Evolutionary conservation across 2,329 filamentous ascomycete genomes (phyloP).

Genomic region (Ceratocystis colombiana): DNA sequence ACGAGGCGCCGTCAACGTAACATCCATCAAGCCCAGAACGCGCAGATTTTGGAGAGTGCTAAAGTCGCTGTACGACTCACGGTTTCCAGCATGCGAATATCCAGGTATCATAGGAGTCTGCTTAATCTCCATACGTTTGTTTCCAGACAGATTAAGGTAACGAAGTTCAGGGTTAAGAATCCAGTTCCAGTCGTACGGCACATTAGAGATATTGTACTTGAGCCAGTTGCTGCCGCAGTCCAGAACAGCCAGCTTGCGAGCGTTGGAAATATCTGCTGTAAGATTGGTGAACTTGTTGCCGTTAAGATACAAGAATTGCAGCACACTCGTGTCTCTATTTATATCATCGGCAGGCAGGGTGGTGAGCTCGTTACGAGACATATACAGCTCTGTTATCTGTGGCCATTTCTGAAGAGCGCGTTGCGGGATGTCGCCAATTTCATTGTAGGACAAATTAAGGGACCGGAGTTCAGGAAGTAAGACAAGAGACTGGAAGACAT

Average conservation of each 20-base stretch:
- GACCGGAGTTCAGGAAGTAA: conserved; percentile 73
- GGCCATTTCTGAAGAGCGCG: conserved; percentile 83
- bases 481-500: conserved; percentile 85
- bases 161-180: conserved; percentile 93
- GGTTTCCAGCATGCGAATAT: conserved; percentile 4
- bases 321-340: conserved; percentile 42
- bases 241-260: conserved; percentile 80
- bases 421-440: conserved; percentile 78
- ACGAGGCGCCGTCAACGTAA: conserved; percentile 88
- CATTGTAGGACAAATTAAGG: conserved; percentile 88
- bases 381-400: conserved; percentile 79
- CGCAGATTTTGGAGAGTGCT: conserved; percentile 72
- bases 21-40: conserved; percentile 92
- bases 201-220: conserved; percentile 98
- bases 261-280: conserved; percentile 87
- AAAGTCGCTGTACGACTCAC: conserved; percentile 63
- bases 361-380: conserved; percentile 90
- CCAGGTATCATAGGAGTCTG: conserved; percentile 52
- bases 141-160: conserved; percentile 92
- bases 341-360: conserved; percentile 79
- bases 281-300: conserved; percentile 96
- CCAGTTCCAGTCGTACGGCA: conserved; percentile 99
- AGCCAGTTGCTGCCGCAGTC: conserved; percentile 91
- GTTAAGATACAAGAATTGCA: conserved; percentile 90
- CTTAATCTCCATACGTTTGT: conserved; percentile 89